Evolutionary conservation across 805 yeast genomes (phyloP).

Genomic region (Hanseniaspora guilliermondii): DNA sequence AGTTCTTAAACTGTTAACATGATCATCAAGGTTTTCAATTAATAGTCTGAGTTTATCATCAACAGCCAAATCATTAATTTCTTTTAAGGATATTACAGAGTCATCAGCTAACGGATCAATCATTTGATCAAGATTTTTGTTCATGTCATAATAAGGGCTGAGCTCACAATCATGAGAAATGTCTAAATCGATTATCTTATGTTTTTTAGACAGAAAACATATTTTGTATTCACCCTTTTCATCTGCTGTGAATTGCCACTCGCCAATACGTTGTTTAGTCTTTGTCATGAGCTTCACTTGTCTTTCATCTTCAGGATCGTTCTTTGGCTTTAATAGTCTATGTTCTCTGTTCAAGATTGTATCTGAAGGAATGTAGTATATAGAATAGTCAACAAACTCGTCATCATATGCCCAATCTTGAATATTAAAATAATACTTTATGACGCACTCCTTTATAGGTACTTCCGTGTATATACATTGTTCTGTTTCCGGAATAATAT

Average conservation of each 20-base stretch:
- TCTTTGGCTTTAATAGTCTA: slow-evolving; percentile 1
- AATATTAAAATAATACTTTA: slow-evolving; percentile 28
- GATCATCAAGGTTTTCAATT: slow-evolving; percentile 38
- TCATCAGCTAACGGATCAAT: slow-evolving; percentile 13
- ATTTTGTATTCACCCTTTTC: slow-evolving; percentile 70
- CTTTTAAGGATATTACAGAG: slow-evolving; percentile 15
- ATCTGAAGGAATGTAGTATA: slow-evolving; percentile 22
- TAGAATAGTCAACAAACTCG: slow-evolving; percentile 23
- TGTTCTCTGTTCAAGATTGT: slow-evolving; percentile 20
- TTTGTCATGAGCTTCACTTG: slow-evolving; percentile 43
- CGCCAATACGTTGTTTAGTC: slow-evolving; percentile 63
- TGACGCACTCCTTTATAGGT: slow-evolving; percentile 53
- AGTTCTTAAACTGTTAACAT: slow-evolving; percentile 44
- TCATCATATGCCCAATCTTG: slow-evolving; percentile 22
- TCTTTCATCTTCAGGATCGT: slow-evolving; percentile 33
- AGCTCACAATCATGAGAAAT: slow-evolving; percentile 31
- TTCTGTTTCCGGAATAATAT: slow-evolving; percentile 18
- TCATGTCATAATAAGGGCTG: slow-evolving; percentile 18
- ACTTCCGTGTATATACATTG: slow-evolving; percentile 24
- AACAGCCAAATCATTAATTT: slow-evolving; percentile 17
- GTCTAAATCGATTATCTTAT: slow-evolving; percentile 76
- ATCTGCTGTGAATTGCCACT: slow-evolving; percentile 57
- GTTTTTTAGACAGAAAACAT: slow-evolving; percentile 73
- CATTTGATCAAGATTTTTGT: slow-evolving; percentile 13
- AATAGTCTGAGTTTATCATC: slow-evolving; percentile 20